Percentiles rank a stretch among this genome's conserved stretches.
Conservation (phyloP, 2,329 filamentous ascomycete species). For the Cladosporium sp. region DNA sequence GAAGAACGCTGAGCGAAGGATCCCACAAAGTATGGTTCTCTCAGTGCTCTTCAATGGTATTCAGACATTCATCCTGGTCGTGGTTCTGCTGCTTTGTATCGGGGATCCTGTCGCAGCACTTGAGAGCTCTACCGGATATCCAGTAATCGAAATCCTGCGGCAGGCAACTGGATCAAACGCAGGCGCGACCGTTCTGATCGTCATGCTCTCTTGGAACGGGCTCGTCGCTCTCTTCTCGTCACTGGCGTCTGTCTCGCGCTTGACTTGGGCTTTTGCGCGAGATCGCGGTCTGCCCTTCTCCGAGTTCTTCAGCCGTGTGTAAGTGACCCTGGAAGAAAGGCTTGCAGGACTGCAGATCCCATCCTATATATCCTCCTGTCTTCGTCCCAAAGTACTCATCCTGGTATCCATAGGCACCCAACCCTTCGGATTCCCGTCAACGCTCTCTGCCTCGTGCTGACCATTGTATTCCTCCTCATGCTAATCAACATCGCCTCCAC, state of each 20-base stretch:
- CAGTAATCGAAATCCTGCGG: conserved; percentile 26
- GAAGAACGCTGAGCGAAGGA: conserved; percentile 25
- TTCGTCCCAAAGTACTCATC: no score
- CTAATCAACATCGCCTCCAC: conserved; percentile 28
- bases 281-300: background rate
- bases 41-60: conserved; percentile 39
- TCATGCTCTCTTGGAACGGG: conserved; percentile 1
- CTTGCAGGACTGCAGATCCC: background rate
- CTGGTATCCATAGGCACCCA: conserved; percentile 9
- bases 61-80: conserved; percentile 37
- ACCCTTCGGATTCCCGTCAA: conserved; percentile 32
- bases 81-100: conserved; percentile 41
- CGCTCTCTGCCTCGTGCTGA: conserved; percentile 32
- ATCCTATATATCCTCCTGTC: no score
- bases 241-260: conserved; percentile 1
- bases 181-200: background rate
- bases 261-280: conserved; percentile 4
- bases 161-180: background rate
- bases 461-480: conserved; percentile 18
- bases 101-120: conserved; percentile 29
- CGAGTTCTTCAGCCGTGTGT: conserved; percentile 9
- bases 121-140: conserved; percentile 25
- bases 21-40: conserved; percentile 39
- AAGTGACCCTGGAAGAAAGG: background rate
- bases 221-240: conserved; percentile 5